These are phyloP conservation scores for Alternaria sp. DNA, from an alignment of 2,329 filamentous ascomycete species.

Conservation along the genomic window DNA sequence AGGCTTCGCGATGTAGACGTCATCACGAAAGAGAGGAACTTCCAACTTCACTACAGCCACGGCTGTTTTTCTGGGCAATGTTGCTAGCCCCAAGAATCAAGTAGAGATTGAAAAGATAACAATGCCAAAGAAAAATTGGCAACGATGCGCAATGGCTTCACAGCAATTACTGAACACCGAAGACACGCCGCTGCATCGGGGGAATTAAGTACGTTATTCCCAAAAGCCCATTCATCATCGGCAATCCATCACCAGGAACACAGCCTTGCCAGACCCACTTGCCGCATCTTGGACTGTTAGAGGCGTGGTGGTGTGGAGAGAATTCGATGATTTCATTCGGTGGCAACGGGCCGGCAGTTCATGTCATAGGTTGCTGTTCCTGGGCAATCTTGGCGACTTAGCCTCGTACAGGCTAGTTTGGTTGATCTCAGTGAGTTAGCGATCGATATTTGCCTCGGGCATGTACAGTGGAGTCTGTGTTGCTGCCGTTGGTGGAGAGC, in stretches of 20 bases:
- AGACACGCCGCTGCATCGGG: neutral
- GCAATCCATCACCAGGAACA: slow-evolving; percentile 5
- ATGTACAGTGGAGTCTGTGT: neutral
- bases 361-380: slow-evolving; percentile 4
- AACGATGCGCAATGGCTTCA: neutral
- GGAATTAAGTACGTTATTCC: slow-evolving; percentile 1
- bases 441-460: neutral
- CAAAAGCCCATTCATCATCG: neutral
- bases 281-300: neutral
- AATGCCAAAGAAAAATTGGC: neutral
- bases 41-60: neutral
- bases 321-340: slow-evolving; percentile 3
- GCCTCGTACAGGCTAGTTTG: neutral
- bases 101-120: neutral
- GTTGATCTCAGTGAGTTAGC: neutral
- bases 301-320: neutral
- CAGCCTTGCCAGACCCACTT: slow-evolving; percentile 18
- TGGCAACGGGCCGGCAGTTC: slow-evolving; percentile 3
- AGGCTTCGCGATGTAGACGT: slow-evolving; percentile 19
- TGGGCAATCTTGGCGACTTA: slow-evolving; percentile 10
- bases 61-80: neutral
- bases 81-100: neutral
- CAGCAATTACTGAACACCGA: neutral
- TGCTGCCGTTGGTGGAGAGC: neutral
- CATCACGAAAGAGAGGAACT: slow-evolving; percentile 5